phyloP scores from a whole-genome alignment of 306 rosid genomes.

The Elaeagnus macrophylla region DNA sequence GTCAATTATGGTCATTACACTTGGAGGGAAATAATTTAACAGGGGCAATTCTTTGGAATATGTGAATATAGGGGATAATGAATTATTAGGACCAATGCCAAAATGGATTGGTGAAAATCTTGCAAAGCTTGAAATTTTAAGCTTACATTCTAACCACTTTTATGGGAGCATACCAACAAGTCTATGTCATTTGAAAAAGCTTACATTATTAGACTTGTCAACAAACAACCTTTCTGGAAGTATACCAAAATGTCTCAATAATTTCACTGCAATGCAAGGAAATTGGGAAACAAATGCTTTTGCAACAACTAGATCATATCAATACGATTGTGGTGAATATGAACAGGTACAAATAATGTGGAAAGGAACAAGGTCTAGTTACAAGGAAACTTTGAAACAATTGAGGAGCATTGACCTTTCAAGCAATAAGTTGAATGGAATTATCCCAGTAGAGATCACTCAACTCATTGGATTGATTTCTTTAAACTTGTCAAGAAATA shows the following conservation, averaged over 20 bases:
- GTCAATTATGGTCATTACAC: no score
- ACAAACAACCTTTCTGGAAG: slow-evolving; percentile 5
- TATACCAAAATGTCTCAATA: no score
- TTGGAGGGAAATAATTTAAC: no score
- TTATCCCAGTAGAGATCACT: no score
- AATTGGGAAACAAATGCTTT: neutral
- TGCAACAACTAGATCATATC: neutral
- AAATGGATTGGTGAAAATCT: neutral
- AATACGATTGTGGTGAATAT: neutral
- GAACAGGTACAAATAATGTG: neutral
- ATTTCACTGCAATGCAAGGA: neutral
- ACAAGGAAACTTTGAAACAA: neutral
- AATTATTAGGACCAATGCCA: slow-evolving; percentile 7
- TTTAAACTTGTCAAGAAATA: no score
- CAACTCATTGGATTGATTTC: no score
- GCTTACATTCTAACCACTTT: slow-evolving; percentile 7
- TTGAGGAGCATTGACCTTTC: no score
- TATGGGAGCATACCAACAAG: neutral
- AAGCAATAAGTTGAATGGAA: no score
- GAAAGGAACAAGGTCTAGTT: neutral
- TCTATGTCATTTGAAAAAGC: neutral
- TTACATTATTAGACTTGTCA: slow-evolving; percentile 10
- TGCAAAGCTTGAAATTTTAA: neutral
- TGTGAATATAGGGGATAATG: slow-evolving; percentile 11
- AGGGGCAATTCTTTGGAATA: no score